Conservation (phyloP, 164 flowering plant species). For the Santalum album region DNA sequence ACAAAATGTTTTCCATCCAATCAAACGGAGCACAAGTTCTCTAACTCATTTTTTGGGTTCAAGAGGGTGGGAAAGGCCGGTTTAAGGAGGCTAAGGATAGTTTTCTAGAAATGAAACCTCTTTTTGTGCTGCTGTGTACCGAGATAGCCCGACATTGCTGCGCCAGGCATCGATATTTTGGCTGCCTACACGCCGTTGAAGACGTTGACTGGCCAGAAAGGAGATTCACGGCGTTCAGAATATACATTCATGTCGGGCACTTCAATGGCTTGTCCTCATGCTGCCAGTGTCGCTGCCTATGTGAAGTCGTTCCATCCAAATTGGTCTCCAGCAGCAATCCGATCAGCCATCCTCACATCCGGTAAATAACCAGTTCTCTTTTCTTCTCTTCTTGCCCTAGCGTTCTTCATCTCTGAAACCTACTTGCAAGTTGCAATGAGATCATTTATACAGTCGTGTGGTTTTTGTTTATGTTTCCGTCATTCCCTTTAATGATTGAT, state of each 20-base stretch:
- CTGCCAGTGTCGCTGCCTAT: constrained; percentile 47
- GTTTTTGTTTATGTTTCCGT: too few species aligned
- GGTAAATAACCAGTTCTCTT: background rate
- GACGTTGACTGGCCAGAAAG: constrained; percentile 44
- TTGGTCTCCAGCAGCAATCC: constrained; percentile 68
- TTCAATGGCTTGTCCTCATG: constrained; percentile 72
- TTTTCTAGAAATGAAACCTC: background rate
- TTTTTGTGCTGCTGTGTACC: background rate
- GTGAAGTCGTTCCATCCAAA: constrained; percentile 54
- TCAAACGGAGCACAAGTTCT: too few species aligned
- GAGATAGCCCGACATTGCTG: constrained; percentile 64
- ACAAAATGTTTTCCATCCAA: too few species aligned
- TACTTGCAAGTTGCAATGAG: too few species aligned
- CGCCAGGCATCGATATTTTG: constrained; percentile 65
- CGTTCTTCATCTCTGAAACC: too few species aligned
- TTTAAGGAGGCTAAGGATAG: too few species aligned
- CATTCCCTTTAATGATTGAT: too few species aligned
- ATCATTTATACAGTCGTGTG: too few species aligned
- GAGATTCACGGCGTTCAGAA: constrained; percentile 43
- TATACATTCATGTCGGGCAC: constrained; percentile 63
- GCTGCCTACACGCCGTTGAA: constrained; percentile 53
- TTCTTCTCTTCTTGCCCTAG: too few species aligned
- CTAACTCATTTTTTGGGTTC: too few species aligned
- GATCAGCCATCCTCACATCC: constrained; percentile 45
- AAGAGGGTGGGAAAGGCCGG: too few species aligned